These are phyloP conservation scores for Mycosphaerella sp. DNA, from an alignment of 2,329 filamentous ascomycete genomes.

Conservation along the genomic window DNA sequence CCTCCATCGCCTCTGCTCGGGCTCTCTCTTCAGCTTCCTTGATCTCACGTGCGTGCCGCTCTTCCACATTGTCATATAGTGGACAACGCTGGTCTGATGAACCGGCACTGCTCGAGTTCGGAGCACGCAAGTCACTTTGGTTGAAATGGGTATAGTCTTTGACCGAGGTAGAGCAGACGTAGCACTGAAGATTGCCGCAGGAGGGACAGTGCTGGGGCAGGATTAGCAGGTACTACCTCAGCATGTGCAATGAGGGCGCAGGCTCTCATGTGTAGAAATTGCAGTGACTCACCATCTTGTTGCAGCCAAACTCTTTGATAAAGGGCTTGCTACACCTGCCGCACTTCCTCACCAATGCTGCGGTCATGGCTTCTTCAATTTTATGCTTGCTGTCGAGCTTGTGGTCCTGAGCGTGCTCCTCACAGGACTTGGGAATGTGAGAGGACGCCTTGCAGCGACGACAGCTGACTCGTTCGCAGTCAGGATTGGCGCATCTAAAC, in stretches of 20 bases:
- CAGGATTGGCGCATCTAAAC: constrained; percentile 62
- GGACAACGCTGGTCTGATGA: constrained; percentile 49
- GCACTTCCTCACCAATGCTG: constrained; percentile 69
- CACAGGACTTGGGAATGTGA: constrained; percentile 67
- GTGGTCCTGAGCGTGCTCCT: constrained; percentile 55
- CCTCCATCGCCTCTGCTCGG: constrained; percentile 48
- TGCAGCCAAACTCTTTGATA: constrained; percentile 72
- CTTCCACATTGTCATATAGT: constrained; percentile 57
- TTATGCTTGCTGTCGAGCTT: constrained; percentile 56
- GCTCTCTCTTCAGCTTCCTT: constrained; percentile 54
- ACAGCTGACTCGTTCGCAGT: constrained; percentile 52
- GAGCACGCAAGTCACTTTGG: constrained; percentile 31
- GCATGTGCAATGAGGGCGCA: too few relatives aligned
- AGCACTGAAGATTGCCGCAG: constrained; percentile 53
- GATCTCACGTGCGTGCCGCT: constrained; percentile 59
- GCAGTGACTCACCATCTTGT: constrained; percentile 56
- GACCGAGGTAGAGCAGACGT: constrained; percentile 61
- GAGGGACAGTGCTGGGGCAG: constrained; percentile 49
- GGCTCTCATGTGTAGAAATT: not conserved
- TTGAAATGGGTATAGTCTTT: constrained; percentile 66
- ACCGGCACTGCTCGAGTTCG: constrained; percentile 35
- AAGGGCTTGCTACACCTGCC: constrained; percentile 67
- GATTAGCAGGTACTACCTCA: not conserved
- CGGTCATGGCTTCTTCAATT: constrained; percentile 80
- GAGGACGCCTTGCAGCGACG: constrained; percentile 58